Conservation (phyloP, 768 basidiomycete species). For the Gloeophyllum trabeum region DNA sequence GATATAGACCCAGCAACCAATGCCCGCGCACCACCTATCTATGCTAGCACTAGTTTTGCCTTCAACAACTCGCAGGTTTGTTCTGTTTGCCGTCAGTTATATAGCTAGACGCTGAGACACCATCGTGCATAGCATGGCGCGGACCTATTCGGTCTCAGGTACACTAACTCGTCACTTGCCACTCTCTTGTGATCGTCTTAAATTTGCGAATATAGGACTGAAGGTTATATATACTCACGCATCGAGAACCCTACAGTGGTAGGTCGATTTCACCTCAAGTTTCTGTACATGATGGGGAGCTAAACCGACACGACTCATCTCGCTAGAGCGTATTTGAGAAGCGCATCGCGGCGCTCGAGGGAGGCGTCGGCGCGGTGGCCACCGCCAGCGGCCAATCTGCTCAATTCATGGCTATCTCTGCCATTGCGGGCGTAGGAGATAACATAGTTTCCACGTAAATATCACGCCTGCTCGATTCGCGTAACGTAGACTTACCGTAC, state of each 20-base stretch:
- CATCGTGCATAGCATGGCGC: conserved; percentile 44
- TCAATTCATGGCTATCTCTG: conserved; percentile 60
- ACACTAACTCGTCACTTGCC: background rate
- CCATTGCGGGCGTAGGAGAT: conserved; percentile 54
- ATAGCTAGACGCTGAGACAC: background rate
- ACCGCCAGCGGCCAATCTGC: conserved; percentile 67
- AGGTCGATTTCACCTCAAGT: conserved; percentile 11
- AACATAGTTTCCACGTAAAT: conserved; percentile 68
- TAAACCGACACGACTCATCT: background rate
- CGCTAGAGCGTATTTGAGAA: conserved; percentile 76
- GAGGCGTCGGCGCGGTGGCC: conserved; percentile 67
- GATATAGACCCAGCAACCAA: conserved; percentile 50
- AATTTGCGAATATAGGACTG: conserved; percentile 20
- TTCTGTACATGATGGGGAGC: background rate
- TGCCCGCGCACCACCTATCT: conserved; percentile 72
- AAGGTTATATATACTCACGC: conserved; percentile 56
- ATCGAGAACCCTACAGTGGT: conserved; percentile 61
- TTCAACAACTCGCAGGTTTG: conserved; percentile 62
- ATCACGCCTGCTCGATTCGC: background rate
- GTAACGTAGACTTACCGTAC: background rate
- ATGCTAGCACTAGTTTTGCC: conserved; percentile 59
- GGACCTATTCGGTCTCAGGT: conserved; percentile 58
- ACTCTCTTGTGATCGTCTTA: background rate
- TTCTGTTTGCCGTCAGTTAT: conserved; percentile 12
- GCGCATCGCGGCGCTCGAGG: conserved; percentile 72